Evolutionary conservation across 768 basidiomycete genomes (phyloP).

Genomic region (Dioszegia aurantiaca): DNA sequence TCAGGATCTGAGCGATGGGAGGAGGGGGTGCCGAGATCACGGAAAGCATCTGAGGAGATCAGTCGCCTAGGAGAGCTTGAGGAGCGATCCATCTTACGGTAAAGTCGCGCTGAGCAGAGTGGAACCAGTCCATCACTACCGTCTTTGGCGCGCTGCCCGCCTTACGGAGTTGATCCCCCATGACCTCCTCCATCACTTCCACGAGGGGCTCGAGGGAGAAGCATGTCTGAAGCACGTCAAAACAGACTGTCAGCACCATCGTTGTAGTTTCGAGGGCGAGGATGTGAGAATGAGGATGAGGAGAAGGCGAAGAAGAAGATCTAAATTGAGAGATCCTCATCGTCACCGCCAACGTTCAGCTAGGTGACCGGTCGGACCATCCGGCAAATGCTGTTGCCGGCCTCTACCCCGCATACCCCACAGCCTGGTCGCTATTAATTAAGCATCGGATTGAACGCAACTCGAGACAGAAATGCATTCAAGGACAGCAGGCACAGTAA

Average conservation of each 20-base stretch:
- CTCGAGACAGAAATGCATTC: neutral
- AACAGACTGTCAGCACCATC: constrained; percentile 31
- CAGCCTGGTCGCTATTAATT: no score
- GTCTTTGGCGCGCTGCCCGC: constrained; percentile 21
- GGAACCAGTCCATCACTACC: constrained; percentile 37
- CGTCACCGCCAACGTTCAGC: neutral
- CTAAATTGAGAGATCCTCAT: neutral
- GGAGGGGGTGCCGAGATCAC: constrained; percentile 31
- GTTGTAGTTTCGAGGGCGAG: neutral
- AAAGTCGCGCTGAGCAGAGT: constrained; percentile 37
- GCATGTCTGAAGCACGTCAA: constrained; percentile 38
- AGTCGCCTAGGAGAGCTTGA: neutral
- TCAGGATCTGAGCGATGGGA: constrained; percentile 31
- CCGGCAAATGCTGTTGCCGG: constrained; percentile 1
- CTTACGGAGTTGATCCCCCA: constrained; percentile 20
- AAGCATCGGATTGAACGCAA: no score
- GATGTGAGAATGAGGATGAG: neutral
- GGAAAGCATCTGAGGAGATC: constrained; percentile 19
- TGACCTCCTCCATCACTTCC: constrained; percentile 24
- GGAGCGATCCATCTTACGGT: constrained; percentile 17
- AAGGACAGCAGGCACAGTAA: neutral
- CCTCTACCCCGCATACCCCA: no score
- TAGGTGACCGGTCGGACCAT: constrained; percentile 2
- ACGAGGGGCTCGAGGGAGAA: constrained; percentile 31
- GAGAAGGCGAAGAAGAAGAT: neutral